Evolutionary conservation across 2,329 filamentous ascomycete species (phyloP), one percentile per base, ranked within the genome.

Genomic region (Fusarium proliferatum): DNA sequence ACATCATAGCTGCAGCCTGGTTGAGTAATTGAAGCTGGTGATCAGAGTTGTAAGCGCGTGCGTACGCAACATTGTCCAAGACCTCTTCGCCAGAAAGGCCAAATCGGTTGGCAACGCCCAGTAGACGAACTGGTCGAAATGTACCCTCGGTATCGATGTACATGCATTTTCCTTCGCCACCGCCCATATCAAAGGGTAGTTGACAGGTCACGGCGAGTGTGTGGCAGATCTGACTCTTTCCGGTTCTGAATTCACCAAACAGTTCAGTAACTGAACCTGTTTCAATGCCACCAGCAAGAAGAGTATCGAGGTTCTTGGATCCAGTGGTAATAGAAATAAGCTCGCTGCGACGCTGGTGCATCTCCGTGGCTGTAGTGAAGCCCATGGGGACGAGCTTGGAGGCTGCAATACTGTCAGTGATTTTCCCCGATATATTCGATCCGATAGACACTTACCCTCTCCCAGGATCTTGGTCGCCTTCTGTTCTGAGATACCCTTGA

Each of bases 101-200:
- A 79, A 96, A 99, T 61, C 96, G 91, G 79, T 97, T 96, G 49
- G 96, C 97, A 9, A 98, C 96, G 13, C 95, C 93, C 8, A 99
- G 88, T 21, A 97, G 86, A 61, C 96, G 92, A 5, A 98, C 95
- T 0, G 96, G 97, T 74, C 95, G 91, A 81, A 99, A 99, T 3
- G 96, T 99, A 69, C 96, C 97, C 82, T 99, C 96, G 0, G 96
- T 99, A 79, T 99, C 96, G 75, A 99, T 99, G 80, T 99, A 99
- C 56, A 99, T 88, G 79, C 97, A 99, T 81, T 99, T 99, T 52
- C 96, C 96, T 84, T 99, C 96, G 36, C 97, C 96, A 63, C 96
- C 96, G 60, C 96, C 97, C 96, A 98, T 98, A 80, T 99, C 96
- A 81, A 99, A 98, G 2, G 96, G 96, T 48, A 99, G 83, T 82